A percentile compares a stretch with the other conserved stretches of the same genome.
Conservation (phyloP, 331 rosid genomes). For the Rhamnella rubrinervis region DNA sequence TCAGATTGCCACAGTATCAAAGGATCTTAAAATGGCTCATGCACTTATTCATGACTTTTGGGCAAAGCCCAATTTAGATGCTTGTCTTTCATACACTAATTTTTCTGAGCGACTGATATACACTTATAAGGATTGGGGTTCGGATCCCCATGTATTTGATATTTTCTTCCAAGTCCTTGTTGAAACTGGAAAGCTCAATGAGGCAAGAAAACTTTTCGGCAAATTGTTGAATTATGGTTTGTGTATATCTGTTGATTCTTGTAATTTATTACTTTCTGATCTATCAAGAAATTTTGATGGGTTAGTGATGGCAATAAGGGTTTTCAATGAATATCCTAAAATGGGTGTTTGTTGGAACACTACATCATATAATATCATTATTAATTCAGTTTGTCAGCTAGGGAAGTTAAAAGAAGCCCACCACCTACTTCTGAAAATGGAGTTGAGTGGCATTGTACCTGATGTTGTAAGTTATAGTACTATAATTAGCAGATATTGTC, state of each 20-base stretch:
- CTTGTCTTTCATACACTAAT: constrained; percentile 25
- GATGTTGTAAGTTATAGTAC: constrained; percentile 87
- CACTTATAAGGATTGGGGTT: constrained; percentile 88
- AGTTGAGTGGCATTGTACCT: constrained; percentile 52
- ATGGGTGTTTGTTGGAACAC: constrained; percentile 70
- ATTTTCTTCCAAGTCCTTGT: constrained; percentile 73
- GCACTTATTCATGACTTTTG: constrained; percentile 62
- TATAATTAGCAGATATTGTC: constrained; percentile 65
- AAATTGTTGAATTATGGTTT: constrained; percentile 66
- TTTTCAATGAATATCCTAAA: constrained; percentile 58
- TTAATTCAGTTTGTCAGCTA: constrained; percentile 60
- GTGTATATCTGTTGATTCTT: constrained; percentile 65
- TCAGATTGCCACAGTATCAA: constrained; percentile 67
- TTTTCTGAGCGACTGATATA: constrained; percentile 67
- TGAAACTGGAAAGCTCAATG: constrained; percentile 53
- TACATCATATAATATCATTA: constrained; percentile 62
- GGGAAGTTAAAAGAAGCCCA: constrained; percentile 81
- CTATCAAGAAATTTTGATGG: constrained; percentile 46
- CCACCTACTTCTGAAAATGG: constrained; percentile 70
- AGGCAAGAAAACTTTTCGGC: constrained; percentile 59
- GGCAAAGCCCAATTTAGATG: constrained; percentile 52
- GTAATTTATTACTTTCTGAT: constrained; percentile 68
- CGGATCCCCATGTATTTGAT: constrained; percentile 73
- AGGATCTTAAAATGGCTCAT: constrained; percentile 59
- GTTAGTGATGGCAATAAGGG: constrained; percentile 41